Conservation (phyloP, 106 monocot species). For the Agapanthus africanus region DNA sequence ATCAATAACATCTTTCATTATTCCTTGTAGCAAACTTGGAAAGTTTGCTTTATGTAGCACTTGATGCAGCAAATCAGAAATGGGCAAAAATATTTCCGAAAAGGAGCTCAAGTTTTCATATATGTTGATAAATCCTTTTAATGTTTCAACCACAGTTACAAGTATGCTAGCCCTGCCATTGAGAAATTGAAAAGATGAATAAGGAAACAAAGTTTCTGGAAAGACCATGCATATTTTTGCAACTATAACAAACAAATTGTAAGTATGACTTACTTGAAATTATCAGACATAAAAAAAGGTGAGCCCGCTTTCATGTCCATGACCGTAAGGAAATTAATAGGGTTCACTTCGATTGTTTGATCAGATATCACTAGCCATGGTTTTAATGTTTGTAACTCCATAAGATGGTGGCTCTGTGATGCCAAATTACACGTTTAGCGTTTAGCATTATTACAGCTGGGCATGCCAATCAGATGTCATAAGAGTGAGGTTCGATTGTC, state of each 20-base stretch:
- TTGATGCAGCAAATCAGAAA: conserved; percentile 47
- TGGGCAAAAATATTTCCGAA: conserved; percentile 75
- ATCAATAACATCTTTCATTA: conserved; percentile 44
- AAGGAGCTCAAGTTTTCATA: conserved; percentile 71
- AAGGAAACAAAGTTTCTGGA: too few species aligned
- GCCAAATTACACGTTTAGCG: too few species aligned
- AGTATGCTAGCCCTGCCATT: conserved; percentile 68
- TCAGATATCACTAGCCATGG: conserved; percentile 63
- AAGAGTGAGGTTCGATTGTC: too few species aligned
- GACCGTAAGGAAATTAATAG: conserved; percentile 47
- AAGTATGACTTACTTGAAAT: conserved; percentile 74
- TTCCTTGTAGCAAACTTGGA: conserved; percentile 33
- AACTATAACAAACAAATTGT: not conserved
- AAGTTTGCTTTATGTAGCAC: conserved; percentile 34
- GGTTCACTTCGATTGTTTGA: conserved; percentile 28
- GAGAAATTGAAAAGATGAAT: too few species aligned
- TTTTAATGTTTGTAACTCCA: conserved; percentile 44
- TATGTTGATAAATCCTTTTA: conserved; percentile 62
- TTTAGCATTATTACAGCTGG: too few species aligned
- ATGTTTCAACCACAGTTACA: conserved; percentile 35
- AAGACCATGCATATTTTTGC: too few species aligned
- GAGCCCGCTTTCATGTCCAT: conserved; percentile 52
- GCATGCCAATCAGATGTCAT: too few species aligned
- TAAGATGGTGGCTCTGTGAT: conserved; percentile 30
- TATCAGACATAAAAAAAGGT: conserved; percentile 56